Percentiles rank a stretch among this genome's conserved stretches.
phyloP scores from a whole-genome alignment of 352 stramenopile species.

The Phytophthora cajani region DNA sequence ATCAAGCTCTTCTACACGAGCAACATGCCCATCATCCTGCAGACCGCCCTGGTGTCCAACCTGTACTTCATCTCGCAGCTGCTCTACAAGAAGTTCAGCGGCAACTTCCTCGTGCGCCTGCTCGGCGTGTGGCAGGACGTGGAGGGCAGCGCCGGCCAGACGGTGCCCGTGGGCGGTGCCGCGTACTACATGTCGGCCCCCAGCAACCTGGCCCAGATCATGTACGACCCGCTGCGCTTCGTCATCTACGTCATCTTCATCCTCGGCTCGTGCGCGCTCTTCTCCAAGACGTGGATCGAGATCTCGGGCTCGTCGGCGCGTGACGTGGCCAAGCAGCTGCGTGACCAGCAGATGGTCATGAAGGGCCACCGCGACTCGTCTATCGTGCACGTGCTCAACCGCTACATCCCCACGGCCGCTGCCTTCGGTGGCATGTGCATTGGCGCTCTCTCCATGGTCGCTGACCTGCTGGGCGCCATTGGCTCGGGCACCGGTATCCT shows the following conservation, averaged over 20 bases:
- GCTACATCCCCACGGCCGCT: conserved; percentile 99
- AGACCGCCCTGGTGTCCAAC: conserved; percentile 99
- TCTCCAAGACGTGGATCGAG: conserved; percentile 99
- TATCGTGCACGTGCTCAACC: conserved; percentile 98
- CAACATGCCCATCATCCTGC: conserved; percentile 99
- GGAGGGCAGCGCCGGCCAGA: conserved; percentile 93
- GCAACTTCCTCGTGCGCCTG: conserved; percentile 98
- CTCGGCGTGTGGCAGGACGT: conserved; percentile 98
- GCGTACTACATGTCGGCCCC: conserved; percentile 99
- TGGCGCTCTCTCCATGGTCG: conserved; percentile 98
- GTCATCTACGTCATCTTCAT: conserved; percentile 99
- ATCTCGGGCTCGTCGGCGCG: conserved; percentile 97
- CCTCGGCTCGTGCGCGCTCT: conserved; percentile 97
- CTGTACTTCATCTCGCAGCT: conserved; percentile 99
- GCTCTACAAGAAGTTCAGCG: conserved; percentile 98
- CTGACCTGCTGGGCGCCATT: conserved; percentile 98
- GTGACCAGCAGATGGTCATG: conserved; percentile 99
- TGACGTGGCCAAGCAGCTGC: conserved; percentile 98
- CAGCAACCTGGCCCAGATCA: conserved; percentile 94
- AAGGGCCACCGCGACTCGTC: conserved; percentile 98
- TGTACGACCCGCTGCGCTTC: conserved; percentile 98
- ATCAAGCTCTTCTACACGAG: conserved; percentile 99
- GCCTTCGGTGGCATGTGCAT: conserved; percentile 99
- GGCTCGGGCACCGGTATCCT: conserved; percentile 99
- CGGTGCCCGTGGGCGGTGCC: conserved; percentile 96